Evolutionary conservation across 2,329 filamentous ascomycete species (phyloP).

Genomic region (Pseudogymnoascus sp.): DNA sequence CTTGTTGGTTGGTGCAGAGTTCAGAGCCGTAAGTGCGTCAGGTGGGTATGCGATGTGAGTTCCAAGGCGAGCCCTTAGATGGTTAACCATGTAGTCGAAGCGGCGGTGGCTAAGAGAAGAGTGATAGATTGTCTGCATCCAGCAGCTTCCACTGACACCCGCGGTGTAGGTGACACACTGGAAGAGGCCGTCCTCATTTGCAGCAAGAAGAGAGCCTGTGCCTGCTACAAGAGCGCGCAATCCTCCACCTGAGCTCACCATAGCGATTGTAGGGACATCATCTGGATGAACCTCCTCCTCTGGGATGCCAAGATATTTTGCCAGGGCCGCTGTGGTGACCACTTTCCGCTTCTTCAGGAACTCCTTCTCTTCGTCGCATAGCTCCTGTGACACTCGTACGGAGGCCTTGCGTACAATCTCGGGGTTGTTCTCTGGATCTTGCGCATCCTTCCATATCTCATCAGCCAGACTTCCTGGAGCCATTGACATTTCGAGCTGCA

Average conservation of each 20-base stretch:
- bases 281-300: conserved; percentile 82
- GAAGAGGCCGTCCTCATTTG: conserved; percentile 79
- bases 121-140: conserved; percentile 83
- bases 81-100: conserved; percentile 65
- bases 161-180: conserved; percentile 93
- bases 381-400: conserved; percentile 71
- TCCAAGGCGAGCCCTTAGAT: conserved; percentile 76
- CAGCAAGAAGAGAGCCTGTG: conserved; percentile 75
- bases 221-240: conserved; percentile 84
- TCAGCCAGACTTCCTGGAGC: conserved; percentile 80
- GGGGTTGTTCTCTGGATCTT: conserved; percentile 73
- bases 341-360: conserved; percentile 63
- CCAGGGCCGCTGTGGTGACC: conserved; percentile 64
- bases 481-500: conserved; percentile 82
- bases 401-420: conserved; percentile 76
- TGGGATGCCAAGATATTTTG: conserved; percentile 69
- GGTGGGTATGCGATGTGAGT: conserved; percentile 92
- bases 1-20: conserved; percentile 88
- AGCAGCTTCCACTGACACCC: conserved; percentile 92
- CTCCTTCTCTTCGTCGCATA: conserved; percentile 75
- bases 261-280: conserved; percentile 85
- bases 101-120: conserved; percentile 65
- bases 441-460: conserved; percentile 88
- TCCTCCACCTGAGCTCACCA: conserved; percentile 90
- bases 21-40: conserved; percentile 68